phyloP scores from a whole-genome alignment of 1,139 yeast species.

The Schizosaccharomyces versatilis region DNA sequence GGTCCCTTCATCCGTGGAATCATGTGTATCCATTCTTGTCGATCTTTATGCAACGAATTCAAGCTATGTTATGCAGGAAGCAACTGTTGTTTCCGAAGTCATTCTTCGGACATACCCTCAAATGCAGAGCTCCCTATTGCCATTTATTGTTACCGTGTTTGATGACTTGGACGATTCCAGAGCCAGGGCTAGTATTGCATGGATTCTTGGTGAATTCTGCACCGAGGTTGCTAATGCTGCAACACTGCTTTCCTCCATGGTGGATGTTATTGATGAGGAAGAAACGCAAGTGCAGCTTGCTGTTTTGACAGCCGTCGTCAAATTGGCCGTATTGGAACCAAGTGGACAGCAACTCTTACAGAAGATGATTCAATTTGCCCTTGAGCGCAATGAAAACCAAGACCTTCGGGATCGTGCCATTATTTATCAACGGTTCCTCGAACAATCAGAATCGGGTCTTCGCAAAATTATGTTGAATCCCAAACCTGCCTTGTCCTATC shows the following conservation, averaged over 20 bases:
- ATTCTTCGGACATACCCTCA: conserved; percentile 61
- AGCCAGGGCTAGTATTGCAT: conserved; percentile 55
- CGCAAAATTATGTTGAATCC: conserved; percentile 32
- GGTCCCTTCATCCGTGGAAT: conserved; percentile 35
- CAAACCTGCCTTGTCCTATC: conserved; percentile 49
- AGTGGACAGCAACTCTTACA: conserved; percentile 35
- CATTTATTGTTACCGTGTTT: conserved; percentile 40
- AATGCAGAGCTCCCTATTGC: conserved; percentile 45
- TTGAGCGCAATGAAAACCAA: conserved; percentile 63
- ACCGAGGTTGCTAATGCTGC: conserved; percentile 38
- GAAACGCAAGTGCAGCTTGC: conserved; percentile 58
- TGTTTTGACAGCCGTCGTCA: conserved; percentile 57
- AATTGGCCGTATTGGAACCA: conserved; percentile 35
- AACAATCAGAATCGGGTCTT: conserved; percentile 11
- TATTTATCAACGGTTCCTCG: conserved; percentile 74
- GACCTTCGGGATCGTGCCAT: conserved; percentile 90
- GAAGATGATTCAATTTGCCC: conserved; percentile 49
- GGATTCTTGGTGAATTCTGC: conserved; percentile 80
- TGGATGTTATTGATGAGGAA: conserved; percentile 46
- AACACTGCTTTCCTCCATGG: conserved; percentile 27
- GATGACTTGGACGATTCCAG: conserved; percentile 40
- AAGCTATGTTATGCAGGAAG: conserved; percentile 59
- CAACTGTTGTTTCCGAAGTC: conserved; percentile 50
- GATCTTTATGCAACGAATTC: conserved; percentile 58
- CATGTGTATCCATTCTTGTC: conserved; percentile 55